Evolutionary conservation across 768 basidiomycete genomes (phyloP).

Genomic region (Cystofilobasidium ferigula): DNA sequence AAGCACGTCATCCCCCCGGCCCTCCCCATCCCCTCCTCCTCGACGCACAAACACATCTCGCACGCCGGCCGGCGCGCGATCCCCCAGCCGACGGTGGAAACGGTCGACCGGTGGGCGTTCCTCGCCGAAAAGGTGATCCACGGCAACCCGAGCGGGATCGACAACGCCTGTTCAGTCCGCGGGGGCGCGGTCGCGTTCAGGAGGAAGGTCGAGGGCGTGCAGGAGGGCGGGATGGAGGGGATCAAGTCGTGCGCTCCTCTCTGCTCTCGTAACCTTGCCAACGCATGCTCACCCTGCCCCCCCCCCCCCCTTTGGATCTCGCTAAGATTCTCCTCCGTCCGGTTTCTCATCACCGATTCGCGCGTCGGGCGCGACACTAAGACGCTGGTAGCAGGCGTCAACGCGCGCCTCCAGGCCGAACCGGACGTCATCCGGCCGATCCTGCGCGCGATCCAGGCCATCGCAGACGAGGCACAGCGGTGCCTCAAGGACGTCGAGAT

Average conservation of each 20-base stretch:
- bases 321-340: constrained; percentile 72
- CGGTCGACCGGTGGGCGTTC: constrained; percentile 88
- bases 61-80: constrained; percentile 49
- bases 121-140: constrained; percentile 90
- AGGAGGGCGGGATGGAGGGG: constrained; percentile 67
- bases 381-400: constrained; percentile 81
- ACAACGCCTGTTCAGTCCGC: constrained; percentile 84
- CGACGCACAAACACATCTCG: constrained; percentile 63
- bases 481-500: constrained; percentile 64
- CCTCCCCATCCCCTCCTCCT: constrained; percentile 49
- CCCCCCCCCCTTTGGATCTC: neutral
- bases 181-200: constrained; percentile 89
- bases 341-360: constrained; percentile 85
- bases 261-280: neutral
- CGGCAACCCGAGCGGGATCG: constrained; percentile 93
- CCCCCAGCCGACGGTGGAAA: constrained; percentile 48
- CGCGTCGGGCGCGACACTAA: constrained; percentile 90
- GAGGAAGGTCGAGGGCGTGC: constrained; percentile 55
- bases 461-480: constrained; percentile 69
- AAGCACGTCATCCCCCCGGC: constrained; percentile 46
- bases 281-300: neutral
- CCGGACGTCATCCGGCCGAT: constrained; percentile 73
- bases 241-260: constrained; percentile 61
- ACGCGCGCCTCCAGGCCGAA: constrained; percentile 50
- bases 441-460: constrained; percentile 66